Evolutionary conservation across 306 rosid species (phyloP), one percentile per base, ranked within the genome.

Genomic region (Castanospermum australe): DNA sequence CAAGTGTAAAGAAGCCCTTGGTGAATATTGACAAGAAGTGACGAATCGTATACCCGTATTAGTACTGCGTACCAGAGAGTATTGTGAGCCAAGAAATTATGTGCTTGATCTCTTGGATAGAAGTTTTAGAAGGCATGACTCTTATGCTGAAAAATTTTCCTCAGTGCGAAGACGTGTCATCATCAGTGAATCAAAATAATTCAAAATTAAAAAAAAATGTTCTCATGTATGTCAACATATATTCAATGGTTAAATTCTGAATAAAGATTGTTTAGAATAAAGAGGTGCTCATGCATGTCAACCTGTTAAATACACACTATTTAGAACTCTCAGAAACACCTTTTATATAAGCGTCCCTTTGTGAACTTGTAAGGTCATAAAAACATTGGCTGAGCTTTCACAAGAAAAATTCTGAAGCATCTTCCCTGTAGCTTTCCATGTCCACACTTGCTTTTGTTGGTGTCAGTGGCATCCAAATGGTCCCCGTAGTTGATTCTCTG

Each of bases 401-500:
- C 61, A 81, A 62, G 57, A 45, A 81, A 66, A 51, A 39, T 73
- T 66, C 75, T 44, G 39, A 73, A 67, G 22, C 75, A 64, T 65
- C 25, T 47, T 66, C 45, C 28, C 22, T 48, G 14, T 30, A 56
- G 28, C 61, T 52, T 73, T 65, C 39, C 35, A 10, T 56, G 42
- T 60, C 3, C 17, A 56, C 63, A 76, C 15, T 35, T 57, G 45
- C 59, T 24, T 39, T 75, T 57, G 72, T 67, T 36, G 71, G 20
- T n/a, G 30, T 50, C 18, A 50, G 45, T 71, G 83, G 62, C 63
- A 33, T 2, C 48, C 22, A 60, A 45, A 35, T 61, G 32, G 79
- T 11, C 55, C 62, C 64, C 33, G 14, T 42, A 45, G 64, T 56
- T 74, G 36, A 75, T 78, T 77, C 56, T 33, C 56, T 33, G 32